phyloP scores from a whole-genome alignment of 192 early-diverging fungal species.

The Coemansia biformis region DNA sequence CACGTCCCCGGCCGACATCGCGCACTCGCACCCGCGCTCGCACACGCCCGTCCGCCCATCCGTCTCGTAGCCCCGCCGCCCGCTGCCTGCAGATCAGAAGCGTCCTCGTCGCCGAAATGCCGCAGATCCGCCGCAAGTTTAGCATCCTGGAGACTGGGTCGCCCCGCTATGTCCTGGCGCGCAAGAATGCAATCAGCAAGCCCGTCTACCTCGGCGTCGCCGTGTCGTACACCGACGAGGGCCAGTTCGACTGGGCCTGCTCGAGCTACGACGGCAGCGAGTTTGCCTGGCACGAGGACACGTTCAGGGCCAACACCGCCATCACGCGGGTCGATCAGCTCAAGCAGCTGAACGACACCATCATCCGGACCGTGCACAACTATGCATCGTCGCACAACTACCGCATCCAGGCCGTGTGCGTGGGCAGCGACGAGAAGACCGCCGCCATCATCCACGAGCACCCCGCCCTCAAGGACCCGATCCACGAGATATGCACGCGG shows the following conservation, averaged over 20 bases:
- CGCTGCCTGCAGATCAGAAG: no score
- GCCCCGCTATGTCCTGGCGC: conserved; percentile 47
- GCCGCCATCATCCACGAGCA: conserved; percentile 34
- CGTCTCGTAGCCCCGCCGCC: no score
- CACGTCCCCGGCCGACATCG: no score
- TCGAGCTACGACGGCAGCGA: conserved; percentile 70
- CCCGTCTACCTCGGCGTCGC: conserved; percentile 48
- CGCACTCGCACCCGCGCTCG: no score
- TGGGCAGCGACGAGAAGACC: conserved; percentile 51
- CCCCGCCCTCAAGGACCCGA: conserved; percentile 40
- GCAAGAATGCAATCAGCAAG: conserved; percentile 45
- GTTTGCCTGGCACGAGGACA: conserved; percentile 56
- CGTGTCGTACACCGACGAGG: conserved; percentile 23
- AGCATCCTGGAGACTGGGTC: conserved; percentile 46
- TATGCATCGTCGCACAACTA: conserved; percentile 59
- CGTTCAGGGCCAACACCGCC: conserved; percentile 19
- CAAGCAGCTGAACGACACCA: conserved; percentile 43
- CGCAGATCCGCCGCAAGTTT: conserved; percentile 41
- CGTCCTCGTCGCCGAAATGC: conserved; percentile 5
- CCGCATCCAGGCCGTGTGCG: conserved; percentile 65
- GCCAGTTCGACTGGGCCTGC: conserved; percentile 54
- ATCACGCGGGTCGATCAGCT: conserved; percentile 29
- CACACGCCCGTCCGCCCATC: no score
- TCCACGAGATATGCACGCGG: conserved; percentile 45
- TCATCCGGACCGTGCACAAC: conserved; percentile 52